Base-by-base conservation (phyloP, 371 early-diverging fungal genomes). In the Rhizopus arrhizus region DNA sequence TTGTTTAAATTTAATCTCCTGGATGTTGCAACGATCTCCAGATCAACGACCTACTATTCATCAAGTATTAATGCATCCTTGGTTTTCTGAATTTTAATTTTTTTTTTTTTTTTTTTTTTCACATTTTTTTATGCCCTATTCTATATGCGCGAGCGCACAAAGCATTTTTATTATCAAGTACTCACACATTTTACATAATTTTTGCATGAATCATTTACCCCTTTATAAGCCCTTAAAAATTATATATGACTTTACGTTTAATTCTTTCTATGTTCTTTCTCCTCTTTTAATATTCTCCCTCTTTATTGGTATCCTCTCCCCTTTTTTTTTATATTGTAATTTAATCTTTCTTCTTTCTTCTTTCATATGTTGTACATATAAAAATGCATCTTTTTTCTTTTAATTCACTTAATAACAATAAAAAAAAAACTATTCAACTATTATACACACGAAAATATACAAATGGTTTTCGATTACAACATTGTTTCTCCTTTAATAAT, bases 1-100 rank as follows among this genome's bases (percentile, higher is more conserved):
- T 43, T 89, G 86, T 56, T 42, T 81, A 11, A 72, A 86, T 35
- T 68, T 92, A 49, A 66, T 92, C 58, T 69, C 76, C 47, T 76
- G 87, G 65, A 85, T 92, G 89, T 68, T 92, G 51, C 75, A 71
- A 38, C 82, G 80, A 66, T 69, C 78, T 41, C 84, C 86, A 2
- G 69, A 68, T 22, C 60, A 75, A 6, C 79, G 92, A 42, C 82
- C 84, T 6, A 83, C 85, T 5, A 78, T 89, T 50, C 68, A 78
- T 40, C 84, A 90, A 58, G 78, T 90, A 13, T 64, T 77, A 28
- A 58, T 59, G 16, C 91, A 91, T 65, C 82, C 86, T 45, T 91
- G 91, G 91, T 70, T 78, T 52, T 56, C 54, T 53, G 57, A 16
- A 13, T 12, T 5, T 51, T 10, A 7, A 10, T 51, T 6, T 51